These are phyloP conservation scores for Botrytis porri DNA, from an alignment of 2,329 filamentous ascomycete genomes.

Conservation along the genomic window DNA sequence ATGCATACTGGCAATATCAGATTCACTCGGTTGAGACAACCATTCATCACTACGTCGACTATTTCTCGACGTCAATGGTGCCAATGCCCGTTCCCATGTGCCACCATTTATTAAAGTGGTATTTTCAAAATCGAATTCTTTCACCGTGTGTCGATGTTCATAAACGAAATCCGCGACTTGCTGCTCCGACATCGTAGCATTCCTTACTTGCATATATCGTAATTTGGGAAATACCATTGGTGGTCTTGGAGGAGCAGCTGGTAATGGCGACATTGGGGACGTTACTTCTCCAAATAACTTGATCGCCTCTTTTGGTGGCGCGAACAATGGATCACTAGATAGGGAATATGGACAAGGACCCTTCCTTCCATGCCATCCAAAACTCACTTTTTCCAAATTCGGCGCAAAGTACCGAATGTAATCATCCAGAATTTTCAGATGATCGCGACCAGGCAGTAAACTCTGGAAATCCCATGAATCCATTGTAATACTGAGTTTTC, in stretches of 20 bases:
- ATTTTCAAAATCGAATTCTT: slow-evolving; percentile 78
- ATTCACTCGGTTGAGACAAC: slow-evolving; percentile 39
- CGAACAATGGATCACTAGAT: slow-evolving; percentile 62
- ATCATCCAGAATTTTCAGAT: slow-evolving; percentile 75
- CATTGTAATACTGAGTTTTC: slow-evolving; percentile 68
- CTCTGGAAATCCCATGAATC: slow-evolving; percentile 65
- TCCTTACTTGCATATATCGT: slow-evolving; percentile 67
- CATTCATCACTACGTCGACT: slow-evolving; percentile 41
- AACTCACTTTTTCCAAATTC: slow-evolving; percentile 66
- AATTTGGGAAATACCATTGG: slow-evolving; percentile 66
- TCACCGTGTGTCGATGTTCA: slow-evolving; percentile 63
- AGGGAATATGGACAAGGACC: slow-evolving; percentile 73
- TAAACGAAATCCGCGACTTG: slow-evolving; percentile 70
- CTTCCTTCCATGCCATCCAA: slow-evolving; percentile 71
- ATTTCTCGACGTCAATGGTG: slow-evolving; percentile 55
- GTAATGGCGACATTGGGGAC: slow-evolving; percentile 61
- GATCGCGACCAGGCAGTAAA: slow-evolving; percentile 60
- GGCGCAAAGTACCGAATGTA: slow-evolving; percentile 71
- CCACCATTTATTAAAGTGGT: slow-evolving; percentile 65
- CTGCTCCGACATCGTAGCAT: slow-evolving; percentile 65
- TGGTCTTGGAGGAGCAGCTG: slow-evolving; percentile 49
- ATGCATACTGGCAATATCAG: slow-evolving; percentile 29
- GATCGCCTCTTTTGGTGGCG: slow-evolving; percentile 49
- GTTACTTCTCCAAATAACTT: slow-evolving; percentile 66
- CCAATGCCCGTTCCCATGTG: slow-evolving; percentile 80